A percentile compares a stretch with the other conserved stretches of the same genome.
Conservation (phyloP, 169 alveolate species). For the Plasmodium billcollinsi region DNA sequence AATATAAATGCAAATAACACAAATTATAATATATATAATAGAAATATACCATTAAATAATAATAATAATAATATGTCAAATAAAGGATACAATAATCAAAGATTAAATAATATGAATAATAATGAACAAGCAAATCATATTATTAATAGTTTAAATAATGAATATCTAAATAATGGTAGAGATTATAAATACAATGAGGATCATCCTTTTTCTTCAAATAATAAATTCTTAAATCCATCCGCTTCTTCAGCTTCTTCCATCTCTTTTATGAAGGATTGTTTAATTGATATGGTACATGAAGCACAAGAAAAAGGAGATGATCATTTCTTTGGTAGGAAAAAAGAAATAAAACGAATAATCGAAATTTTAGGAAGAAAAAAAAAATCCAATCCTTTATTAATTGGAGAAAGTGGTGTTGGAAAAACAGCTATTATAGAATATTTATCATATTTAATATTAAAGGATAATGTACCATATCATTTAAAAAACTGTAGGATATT, state of each 20-base stretch:
- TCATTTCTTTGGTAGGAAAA: conserved; percentile 79
- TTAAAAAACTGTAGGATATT: conserved; percentile 80
- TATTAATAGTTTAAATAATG: conserved; percentile 33
- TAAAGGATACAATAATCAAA: neutral
- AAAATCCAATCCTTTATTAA: conserved; percentile 85
- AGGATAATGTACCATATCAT: conserved; percentile 70
- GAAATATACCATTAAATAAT: neutral
- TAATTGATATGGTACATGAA: conserved; percentile 41
- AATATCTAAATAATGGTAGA: conserved; percentile 40
- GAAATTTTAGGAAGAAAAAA: conserved; percentile 87
- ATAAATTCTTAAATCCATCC: conserved; percentile 21
- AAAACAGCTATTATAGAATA: conserved; percentile 82
- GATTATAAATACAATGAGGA: conserved; percentile 54
- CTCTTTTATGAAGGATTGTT: conserved; percentile 45
- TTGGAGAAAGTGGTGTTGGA: conserved; percentile 84
- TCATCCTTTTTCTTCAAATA: conserved; percentile 13
- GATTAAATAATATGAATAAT: neutral
- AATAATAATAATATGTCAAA: neutral
- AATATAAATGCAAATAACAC: neutral
- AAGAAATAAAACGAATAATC: conserved; percentile 84
- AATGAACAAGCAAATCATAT: conserved; percentile 24
- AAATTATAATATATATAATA: neutral
- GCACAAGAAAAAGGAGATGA: conserved; percentile 60
- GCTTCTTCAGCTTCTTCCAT: too few relatives aligned
- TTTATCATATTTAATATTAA: conserved; percentile 68